These are phyloP conservation scores for Cladophialophora bantiana DNA, from an alignment of 2,329 filamentous ascomycete genomes.

Conservation along the genomic window DNA sequence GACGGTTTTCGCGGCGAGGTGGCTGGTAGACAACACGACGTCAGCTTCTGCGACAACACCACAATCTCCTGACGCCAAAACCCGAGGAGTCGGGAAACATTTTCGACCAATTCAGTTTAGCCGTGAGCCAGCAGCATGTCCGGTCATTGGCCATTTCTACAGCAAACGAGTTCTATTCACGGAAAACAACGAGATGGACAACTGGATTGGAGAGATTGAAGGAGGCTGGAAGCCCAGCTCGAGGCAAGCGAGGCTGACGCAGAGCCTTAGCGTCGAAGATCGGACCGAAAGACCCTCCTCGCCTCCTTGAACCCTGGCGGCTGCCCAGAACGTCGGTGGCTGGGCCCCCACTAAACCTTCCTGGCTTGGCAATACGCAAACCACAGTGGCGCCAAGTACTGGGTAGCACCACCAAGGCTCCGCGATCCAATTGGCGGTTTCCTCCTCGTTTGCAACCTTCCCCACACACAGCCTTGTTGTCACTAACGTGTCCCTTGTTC, in stretches of 20 bases:
- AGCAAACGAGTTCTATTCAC: conserved; percentile 21
- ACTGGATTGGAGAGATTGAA: conserved; percentile 27
- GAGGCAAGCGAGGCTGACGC: neutral
- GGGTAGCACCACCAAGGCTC: neutral
- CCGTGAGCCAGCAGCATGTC: conserved; percentile 2
- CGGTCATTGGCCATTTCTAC: conserved; percentile 10
- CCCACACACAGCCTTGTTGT: neutral
- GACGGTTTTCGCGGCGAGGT: conserved; percentile 11
- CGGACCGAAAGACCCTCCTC: neutral
- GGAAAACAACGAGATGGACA: conserved; percentile 17
- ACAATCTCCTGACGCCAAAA: conserved; percentile 14
- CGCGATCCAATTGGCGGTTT: neutral
- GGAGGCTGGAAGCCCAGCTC: conserved; percentile 29
- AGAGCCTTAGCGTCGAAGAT: neutral
- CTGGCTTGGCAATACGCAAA: conserved; percentile 14
- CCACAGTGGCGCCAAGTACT: conserved; percentile 13
- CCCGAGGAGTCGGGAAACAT: conserved; percentile 11
- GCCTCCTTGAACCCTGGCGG: neutral
- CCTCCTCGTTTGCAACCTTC: neutral
- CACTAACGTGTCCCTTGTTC: conserved; percentile 8
- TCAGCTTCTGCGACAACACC: conserved; percentile 20
- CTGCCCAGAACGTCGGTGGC: conserved; percentile 16
- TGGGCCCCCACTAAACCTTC: conserved; percentile 18
- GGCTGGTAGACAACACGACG: conserved; percentile 30
- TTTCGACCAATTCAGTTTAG: conserved; percentile 4